Conservation (phyloP, 495 filamentous ascomycete genomes). For the Cairneyella variabilis region DNA sequence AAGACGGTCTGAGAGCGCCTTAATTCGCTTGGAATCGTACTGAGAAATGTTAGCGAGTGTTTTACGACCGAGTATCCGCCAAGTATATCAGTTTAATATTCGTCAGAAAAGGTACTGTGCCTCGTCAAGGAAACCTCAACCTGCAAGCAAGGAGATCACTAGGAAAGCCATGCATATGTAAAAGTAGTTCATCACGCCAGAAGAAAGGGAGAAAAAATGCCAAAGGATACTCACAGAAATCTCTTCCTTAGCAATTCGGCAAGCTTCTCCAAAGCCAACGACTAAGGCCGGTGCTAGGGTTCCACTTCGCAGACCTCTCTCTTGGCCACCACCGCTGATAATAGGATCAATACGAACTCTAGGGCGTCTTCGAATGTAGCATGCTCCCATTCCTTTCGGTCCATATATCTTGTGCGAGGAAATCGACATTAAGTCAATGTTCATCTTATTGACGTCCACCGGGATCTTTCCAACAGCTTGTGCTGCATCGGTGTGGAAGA, state of each 20-base stretch:
- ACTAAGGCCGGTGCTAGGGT: constrained; percentile 86
- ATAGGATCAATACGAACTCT: constrained; percentile 93
- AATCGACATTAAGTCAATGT: constrained; percentile 96
- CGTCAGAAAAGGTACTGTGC: constrained; percentile 28
- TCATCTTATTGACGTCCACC: constrained; percentile 92
- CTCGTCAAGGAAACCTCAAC: constrained; percentile 30
- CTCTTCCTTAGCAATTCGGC: constrained; percentile 84
- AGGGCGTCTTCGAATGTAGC: constrained; percentile 87
- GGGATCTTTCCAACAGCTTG: constrained; percentile 98
- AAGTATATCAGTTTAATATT: not conserved
- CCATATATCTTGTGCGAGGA: constrained; percentile 99
- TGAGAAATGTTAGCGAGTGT: constrained; percentile 39
- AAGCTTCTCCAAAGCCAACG: constrained; percentile 94
- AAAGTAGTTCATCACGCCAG: constrained; percentile 63
- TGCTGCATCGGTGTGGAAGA: constrained; percentile 97
- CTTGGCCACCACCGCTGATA: constrained; percentile 94
- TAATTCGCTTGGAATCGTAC: constrained; percentile 89
- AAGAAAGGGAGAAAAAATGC: constrained; percentile 5
- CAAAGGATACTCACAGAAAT: constrained; percentile 69
- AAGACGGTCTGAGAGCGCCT: constrained; percentile 75
- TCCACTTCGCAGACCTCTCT: constrained; percentile 88
- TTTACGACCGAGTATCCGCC: constrained; percentile 19
- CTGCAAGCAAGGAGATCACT: constrained; percentile 42
- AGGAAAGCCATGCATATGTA: constrained; percentile 65
- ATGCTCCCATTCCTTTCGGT: constrained; percentile 94